Evolutionary conservation across 1,139 yeast genomes (phyloP), one percentile per base, ranked within the genome.

Genomic region (Pichia sp.): DNA sequence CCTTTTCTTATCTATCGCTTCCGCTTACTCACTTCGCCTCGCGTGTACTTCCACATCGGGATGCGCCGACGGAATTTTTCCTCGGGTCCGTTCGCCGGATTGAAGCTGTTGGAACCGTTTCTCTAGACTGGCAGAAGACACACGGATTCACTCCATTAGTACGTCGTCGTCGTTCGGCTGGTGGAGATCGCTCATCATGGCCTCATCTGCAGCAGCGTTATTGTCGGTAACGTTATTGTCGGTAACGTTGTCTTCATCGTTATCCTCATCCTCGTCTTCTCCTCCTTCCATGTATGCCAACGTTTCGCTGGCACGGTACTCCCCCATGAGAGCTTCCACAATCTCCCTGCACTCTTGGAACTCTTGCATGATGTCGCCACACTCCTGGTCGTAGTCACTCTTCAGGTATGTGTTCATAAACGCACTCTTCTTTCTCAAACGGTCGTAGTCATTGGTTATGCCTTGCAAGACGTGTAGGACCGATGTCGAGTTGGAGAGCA

Each of bases 311-410:
- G 76, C 72, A 47, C 73, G 72, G 66, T 93, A 93, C 66, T 88
- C 96, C 3, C 82, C 83, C 31, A 91, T 81, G 19, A 87, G 79
- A 19, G 76, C 73, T 45, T 79, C 77, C 1, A 90, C 86, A 16
- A 82, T 78, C 58, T 87, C 95, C 54, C 90, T 74, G 47, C 96
- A 83, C 52, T 87, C 95, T 51, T 77, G 79, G 64, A 93, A 93
- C 68, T 88, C 88, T 25, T 81, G 89, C 62, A 86, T 73, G 4
- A 87, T 87, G 62, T 82, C 82, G 47, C 78, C 78, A 41, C 74
- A 67, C 44, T 74, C 63, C 5, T 56, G 48, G 41, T 65, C 66
- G 42, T 62, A 65, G 50, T 73, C 73, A 53, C 76, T 77, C 62
- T 73, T 83, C 30, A 80, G 74, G 68, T 89, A 93, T 51, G 85